Evolutionary conservation across 108 stramenopile genomes (phyloP), one percentile per base, ranked within the genome.

Genomic region (Skeletonema potamos): DNA sequence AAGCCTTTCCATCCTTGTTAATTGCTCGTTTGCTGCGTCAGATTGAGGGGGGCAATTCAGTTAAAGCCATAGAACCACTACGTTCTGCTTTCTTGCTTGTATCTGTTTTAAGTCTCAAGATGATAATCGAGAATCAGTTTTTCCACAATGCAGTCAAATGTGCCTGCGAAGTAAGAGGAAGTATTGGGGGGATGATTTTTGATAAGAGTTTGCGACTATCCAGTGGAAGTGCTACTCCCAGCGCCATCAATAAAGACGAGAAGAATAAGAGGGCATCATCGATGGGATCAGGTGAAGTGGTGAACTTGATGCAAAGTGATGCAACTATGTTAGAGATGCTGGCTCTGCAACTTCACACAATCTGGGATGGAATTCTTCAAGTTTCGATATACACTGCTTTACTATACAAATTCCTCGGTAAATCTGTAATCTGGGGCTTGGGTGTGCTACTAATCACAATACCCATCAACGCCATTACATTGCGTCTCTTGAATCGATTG

Each of bases 241-340:
- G 27, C 54, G 7, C 7, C 48, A 26, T 2, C 32, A 32, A 24
- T 17, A 68, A 43, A 29, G 17, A 43, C 32, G 12, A 5, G 11
- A 58, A 74, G 62, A 51, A 51, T 18, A 58, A 66, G 57, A 43
- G 36, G 66, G 51, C 37, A n/a, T 63, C 84, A 41, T 77, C 79
- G 1, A 33, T 79, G 28, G 86, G 86, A 36, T 75, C 86, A 0
- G 86, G 86, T 24, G 92, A 87, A 27, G 91, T 90, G 15, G 77
- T 88, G 13, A 96, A 95, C 74, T 66, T 95, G 54, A 92, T 97
- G 88, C 95, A 96, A 62, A 72, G 90, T 15, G 96, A 97, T 80
- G 82, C 91, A 8, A 72, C 89, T 1, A 82, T 81, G 27, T 81
- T 97, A 54, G 96, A 97, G 74, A 70, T 55, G 63, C 74, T 88